Conservation (phyloP, 2,329 filamentous ascomycete genomes). For the Spiromastix sp. region DNA sequence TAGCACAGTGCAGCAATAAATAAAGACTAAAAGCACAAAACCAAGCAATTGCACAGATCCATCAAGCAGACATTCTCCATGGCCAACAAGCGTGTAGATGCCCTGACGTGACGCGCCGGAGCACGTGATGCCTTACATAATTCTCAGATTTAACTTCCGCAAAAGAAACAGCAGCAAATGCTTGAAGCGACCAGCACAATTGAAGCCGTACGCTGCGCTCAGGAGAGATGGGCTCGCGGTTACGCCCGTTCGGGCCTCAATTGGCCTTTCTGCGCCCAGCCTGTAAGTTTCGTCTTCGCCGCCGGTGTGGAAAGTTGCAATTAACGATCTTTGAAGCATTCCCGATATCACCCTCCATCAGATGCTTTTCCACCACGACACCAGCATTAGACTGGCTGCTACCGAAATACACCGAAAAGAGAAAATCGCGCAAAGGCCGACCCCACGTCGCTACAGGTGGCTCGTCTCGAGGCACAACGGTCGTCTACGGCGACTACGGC, state of each 20-base stretch:
- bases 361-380: conserved; percentile 64
- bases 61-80: not conserved
- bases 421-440: conserved; percentile 81
- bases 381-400: conserved; percentile 63
- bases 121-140: conserved; percentile 5
- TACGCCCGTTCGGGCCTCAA: conserved; percentile 27
- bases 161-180: conserved; percentile 3
- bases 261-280: conserved; percentile 24
- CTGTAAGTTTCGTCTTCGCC: conserved; percentile 22
- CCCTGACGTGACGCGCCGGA: conserved; percentile 8
- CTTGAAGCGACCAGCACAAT: conserved; percentile 6
- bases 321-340: conserved; percentile 13
- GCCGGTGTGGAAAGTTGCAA: too few relatives aligned
- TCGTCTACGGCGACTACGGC: conserved; percentile 94
- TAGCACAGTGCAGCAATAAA: not conserved
- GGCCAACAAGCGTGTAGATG: not conserved
- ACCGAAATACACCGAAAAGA: conserved; percentile 67
- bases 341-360: conserved; percentile 32
- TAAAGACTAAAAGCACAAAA: not conserved
- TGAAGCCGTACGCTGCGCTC: conserved; percentile 5
- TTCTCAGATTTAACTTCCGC: conserved; percentile 4
- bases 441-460: conserved; percentile 83
- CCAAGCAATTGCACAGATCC: not conserved
- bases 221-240: conserved; percentile 23
- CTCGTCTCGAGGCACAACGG: conserved; percentile 82